Base-by-base conservation (phyloP, 1,284 basidiomycete species). In the Cryptococcus sp. region DNA sequence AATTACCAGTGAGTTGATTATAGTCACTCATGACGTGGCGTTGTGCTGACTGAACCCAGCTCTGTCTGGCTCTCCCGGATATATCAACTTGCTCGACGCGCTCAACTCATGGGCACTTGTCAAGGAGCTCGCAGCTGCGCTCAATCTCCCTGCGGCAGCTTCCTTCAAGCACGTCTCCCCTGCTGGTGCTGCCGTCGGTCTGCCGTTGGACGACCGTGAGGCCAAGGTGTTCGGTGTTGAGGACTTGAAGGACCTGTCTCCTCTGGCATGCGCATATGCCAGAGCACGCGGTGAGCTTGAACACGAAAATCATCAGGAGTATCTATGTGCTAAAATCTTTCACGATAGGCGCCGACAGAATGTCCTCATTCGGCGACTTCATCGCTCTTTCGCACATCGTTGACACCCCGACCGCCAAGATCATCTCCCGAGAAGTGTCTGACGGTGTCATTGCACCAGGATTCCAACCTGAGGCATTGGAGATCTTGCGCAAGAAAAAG, bases 131-230 rank as follows among this genome's bases (percentile, higher is more conserved):
- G 87, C 93, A 51, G 90, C 89, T 1, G 86, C 91, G 25, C 81
- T 84, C 58, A 58, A 70, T 53, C 85, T 98, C 52, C 93, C 96
- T 17, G 96, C 96, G 23, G 95, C 95, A 17, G 93, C 95, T 3
- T 98, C 94, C 0, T 99, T 99, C 87, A 99, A 99, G 83, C 95
- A 99, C 78, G 96, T 99, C 59, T 98, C 94, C 20, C 95, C 95
- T 13, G 95, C 95, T 1, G 95, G 95, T 62, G 94, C 91, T 10
- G 95, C 95, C 41, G 90, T 96, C 29, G 93, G 93, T 46, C 75
- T 94, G 47, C 87, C 88, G 64, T 84, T 99, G 41, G 84, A 86
- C 66, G 88, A 91, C 25, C 84, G 83, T 0, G 94, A 98, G 80
- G 92, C 93, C 76, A 87, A 91, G 72, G 94, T 98, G 0, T 99